Percentiles rank a stretch among this genome's conserved stretches.
Conservation (phyloP, 495 filamentous ascomycete species). For the Neurospora sp. region DNA sequence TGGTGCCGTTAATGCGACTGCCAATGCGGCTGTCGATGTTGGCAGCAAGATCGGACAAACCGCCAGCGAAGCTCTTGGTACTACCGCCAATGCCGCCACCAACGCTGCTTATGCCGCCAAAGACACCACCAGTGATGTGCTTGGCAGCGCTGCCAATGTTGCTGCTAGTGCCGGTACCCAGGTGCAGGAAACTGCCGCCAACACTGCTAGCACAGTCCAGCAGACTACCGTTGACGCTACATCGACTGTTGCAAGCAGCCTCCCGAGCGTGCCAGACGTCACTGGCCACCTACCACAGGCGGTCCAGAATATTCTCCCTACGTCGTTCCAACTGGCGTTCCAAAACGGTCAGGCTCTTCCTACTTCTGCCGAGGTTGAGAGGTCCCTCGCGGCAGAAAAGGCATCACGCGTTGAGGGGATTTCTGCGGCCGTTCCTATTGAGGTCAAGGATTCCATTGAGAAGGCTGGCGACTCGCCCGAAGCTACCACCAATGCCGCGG, state of each 20-base stretch:
- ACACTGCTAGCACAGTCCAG: slow-evolving; percentile 1
- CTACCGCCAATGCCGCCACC: neutral
- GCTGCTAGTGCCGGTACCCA: slow-evolving; percentile 3
- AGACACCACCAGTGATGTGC: neutral
- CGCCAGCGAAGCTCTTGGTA: slow-evolving; percentile 1
- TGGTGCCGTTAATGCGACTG: slow-evolving; percentile 7
- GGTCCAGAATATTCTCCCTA: slow-evolving; percentile 25
- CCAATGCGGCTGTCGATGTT: slow-evolving; percentile 3
- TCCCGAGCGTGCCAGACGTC: slow-evolving; percentile 9
- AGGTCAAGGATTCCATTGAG: slow-evolving; percentile 63
- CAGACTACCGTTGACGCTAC: slow-evolving; percentile 13
- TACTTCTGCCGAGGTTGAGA: neutral
- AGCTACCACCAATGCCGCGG: slow-evolving; percentile 55
- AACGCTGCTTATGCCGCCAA: slow-evolving; percentile 1
- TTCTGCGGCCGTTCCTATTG: slow-evolving; percentile 51
- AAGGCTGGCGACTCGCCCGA: slow-evolving; percentile 57
- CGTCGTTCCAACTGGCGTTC: slow-evolving; percentile 7
- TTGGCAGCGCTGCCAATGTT: slow-evolving; percentile 4
- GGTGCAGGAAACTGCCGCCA: slow-evolving; percentile 9
- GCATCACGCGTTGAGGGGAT: slow-evolving; percentile 22
- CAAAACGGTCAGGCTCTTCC: neutral
- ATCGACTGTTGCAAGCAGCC: neutral
- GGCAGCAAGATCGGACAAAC: neutral
- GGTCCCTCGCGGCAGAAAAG: slow-evolving; percentile 3
- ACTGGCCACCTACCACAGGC: slow-evolving; percentile 24